Base-by-base conservation (phyloP, 2,329 filamentous ascomycete species). In the Botryotinia calthae region DNA sequence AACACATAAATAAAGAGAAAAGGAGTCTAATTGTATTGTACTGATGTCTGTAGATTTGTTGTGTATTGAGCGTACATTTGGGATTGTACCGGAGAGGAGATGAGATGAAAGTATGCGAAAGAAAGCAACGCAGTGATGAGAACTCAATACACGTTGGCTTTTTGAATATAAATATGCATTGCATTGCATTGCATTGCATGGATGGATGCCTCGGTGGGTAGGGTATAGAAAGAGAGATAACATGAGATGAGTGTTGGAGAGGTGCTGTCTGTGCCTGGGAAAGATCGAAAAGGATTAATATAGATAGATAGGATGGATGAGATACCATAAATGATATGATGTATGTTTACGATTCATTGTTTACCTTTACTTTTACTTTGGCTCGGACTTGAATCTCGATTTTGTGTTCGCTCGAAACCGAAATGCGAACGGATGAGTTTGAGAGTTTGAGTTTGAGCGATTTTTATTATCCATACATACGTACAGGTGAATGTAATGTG, bases 241-340 rank as follows among this genome's bases (percentile, higher is more conserved):
- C 3, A n/a, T 34, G 56, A 37, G 25, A n/a, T 34, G 56, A 37
- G 37, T 59, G 20, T 14, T 59, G 20, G 18, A 59, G 56, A 14
- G 9, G 34, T 16, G 31, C 37, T 37, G 37, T 37, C 37, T 37
- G 37, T 37, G 37, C 7, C 1, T 37, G 34, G 31, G 2, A 34
- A 18, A 34, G 18, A 31, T 4, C 16, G 25, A 8, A 51, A 10
- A 25, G 48, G 37, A 20, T n/a, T 48, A 34, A 48, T 48, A 51
- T 46, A 66, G 16, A 48, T 48, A 46, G 42, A 22, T 67, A 22
- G 28, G 25, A n/a, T n/a, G 22, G 44, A 56, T 42, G 34, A 68
- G 34, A 68, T 68, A 56, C 48, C 65, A 56, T 56, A 31, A 56
- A 68, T 68, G 65, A 37, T 37, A 68, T 68, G 65, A 37, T 37